Base-by-base conservation (phyloP, 1,284 basidiomycete species). In the Earliella scabrosa region DNA sequence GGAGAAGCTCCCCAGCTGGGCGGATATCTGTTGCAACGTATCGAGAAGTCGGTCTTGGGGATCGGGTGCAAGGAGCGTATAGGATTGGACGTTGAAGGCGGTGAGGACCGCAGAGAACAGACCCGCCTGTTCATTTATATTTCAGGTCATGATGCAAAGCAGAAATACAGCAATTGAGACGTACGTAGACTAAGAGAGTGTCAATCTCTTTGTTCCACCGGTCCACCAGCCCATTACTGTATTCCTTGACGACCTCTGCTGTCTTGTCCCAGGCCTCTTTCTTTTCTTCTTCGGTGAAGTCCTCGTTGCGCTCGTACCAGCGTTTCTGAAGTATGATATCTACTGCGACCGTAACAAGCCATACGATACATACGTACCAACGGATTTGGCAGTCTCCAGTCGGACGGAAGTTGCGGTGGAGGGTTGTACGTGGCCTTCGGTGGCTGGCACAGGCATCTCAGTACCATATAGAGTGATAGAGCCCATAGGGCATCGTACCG, bases 1-100 rank as follows among this genome's bases (percentile, higher is more conserved):
- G 27, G 41, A 39, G 24, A 61, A 48, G 24, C 56, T 61, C 32
- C 44, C 50, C 32, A 61, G 59, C 45, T 60, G 59, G 7, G 27
- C 27, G 2, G 59, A 63, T 9, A 65, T 59, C 11, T 36, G 31
- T 26, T 47, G 44, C 2, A 52, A 20, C 3, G 45, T 18, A 8
- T 29, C 44, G 21, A 51, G n/a, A 20, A 44, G 16, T 11, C 49
- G 14, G 8, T 46, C 44, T n/a, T 38, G 38, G 2, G 52, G 2
- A 9, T 21, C 13, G 3, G 48, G 36, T 13, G 50, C 29, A 16
- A 56, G 48, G 11, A 45, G 47, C 9, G 20, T 16, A 26, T 55
- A 55, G 3, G 46, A 54, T 13, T 49, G 32, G 29, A 51, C 48
- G 14, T 45, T 56, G 48, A 56, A 50, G 4, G 48, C 48, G 9